Evolutionary conservation across 441 rosid species (phyloP), one percentile per base, ranked within the genome.

Genomic region (Euphorbia neoarborescens): DNA sequence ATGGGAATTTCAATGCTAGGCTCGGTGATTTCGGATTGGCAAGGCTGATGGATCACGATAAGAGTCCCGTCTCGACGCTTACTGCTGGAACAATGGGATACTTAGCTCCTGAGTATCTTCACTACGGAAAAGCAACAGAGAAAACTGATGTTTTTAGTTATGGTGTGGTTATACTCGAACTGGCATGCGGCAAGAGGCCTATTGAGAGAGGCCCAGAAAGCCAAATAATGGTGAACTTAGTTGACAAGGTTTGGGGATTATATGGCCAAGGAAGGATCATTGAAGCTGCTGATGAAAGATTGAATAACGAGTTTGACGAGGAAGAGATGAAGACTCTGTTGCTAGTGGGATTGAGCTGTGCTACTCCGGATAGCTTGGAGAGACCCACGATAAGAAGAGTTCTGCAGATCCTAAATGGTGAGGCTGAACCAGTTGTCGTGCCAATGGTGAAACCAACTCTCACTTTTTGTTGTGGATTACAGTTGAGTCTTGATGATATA

Each of bases 61-160:
- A 91, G 72, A 89, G 96, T 71, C 99, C 97, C 1, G 90, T 90
- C 35, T 89, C 97, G 0, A 94, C 97, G 0, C 90, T 94, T 0
- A 91, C 97, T 3, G 99, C 97, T 0, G 97, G 99, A 69, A 90
- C 97, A 0, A 90, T 94, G 97, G 99, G 99, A 8, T 94, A 94
- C 79, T 81, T 94, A 1, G 99, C 99, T 70, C 97, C 97, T 5
- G 97, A 94, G 84, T 91, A 94, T 79, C 91, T 91, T 58, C 97
- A 91, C 34, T 87, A 82, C 53, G 97, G 99, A 3, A 91, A 83
- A 68, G 99, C 94, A 7, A 94, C 96, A 0, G 96, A 88, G 84
- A 94, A 82, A 62, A 91, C 96, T 5, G 99, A 91, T 62, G 88
- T 85, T 27, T 94, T 86, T 66, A 94, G 97, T 83, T 94, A 81